Percentiles rank a stretch among this genome's conserved stretches.
Conservation (phyloP, 1,284 basidiomycete species). For the Salmacisia buchloeana region DNA sequence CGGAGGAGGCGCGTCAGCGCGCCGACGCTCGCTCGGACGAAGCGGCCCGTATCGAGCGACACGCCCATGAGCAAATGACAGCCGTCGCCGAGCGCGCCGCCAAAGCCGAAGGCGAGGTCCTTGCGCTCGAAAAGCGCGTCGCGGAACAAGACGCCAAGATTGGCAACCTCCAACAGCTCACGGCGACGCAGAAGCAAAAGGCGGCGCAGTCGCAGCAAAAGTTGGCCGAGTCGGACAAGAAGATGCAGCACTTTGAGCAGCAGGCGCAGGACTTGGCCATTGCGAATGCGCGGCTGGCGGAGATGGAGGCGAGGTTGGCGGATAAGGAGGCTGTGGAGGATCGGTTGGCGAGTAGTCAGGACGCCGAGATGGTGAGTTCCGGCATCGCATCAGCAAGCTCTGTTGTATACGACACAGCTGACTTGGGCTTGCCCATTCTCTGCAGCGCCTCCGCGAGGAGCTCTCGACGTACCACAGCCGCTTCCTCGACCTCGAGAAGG, state of each 20-base stretch:
- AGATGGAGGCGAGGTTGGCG: conserved; percentile 18
- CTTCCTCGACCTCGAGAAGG: conserved; percentile 28
- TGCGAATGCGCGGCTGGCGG: conserved; percentile 11
- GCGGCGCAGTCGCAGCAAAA: conserved; percentile 33
- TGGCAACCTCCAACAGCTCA: conserved; percentile 29
- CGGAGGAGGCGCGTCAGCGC: conserved; percentile 16
- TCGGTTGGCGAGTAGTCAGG: conserved; percentile 18
- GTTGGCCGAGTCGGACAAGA: conserved; percentile 34
- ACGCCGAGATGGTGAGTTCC: conserved; percentile 17
- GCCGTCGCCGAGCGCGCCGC: conserved; percentile 22
- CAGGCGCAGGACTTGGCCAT: conserved; percentile 18
- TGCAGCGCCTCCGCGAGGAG: conserved; percentile 16
- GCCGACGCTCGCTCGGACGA: conserved; percentile 15
- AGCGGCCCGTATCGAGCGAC: conserved; percentile 15
- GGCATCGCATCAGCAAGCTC: not conserved
- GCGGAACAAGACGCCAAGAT: conserved; percentile 37
- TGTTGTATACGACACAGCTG: not conserved
- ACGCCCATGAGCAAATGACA: conserved; percentile 14
- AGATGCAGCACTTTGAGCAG: conserved; percentile 25
- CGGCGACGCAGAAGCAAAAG: conserved; percentile 42
- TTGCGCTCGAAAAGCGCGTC: conserved; percentile 29
- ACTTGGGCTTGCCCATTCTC: not conserved
- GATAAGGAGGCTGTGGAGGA: conserved; percentile 21
- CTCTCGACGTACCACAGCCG: conserved; percentile 22
- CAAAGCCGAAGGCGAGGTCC: conserved; percentile 30